Evolutionary conservation across 2,329 filamentous ascomycete species (phyloP).

Genomic region (Trichoderma afroharzianum): DNA sequence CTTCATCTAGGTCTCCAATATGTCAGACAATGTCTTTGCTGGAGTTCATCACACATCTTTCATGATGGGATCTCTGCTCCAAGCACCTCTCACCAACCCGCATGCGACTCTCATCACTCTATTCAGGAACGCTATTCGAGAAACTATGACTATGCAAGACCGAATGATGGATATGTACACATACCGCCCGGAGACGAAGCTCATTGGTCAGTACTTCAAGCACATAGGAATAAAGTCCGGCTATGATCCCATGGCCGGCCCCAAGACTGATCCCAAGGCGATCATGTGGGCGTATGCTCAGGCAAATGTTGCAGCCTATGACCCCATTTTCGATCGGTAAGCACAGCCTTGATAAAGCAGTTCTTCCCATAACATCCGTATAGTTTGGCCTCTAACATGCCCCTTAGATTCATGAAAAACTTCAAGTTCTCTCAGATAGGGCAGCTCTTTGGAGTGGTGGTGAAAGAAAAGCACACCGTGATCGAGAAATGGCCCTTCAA

Average conservation of each 20-base stretch:
- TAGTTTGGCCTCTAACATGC: neutral
- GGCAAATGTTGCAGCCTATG: neutral
- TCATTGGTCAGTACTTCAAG: neutral
- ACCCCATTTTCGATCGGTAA: neutral
- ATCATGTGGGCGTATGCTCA: neutral
- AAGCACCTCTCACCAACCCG: neutral
- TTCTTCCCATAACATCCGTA: neutral
- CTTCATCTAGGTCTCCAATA: neutral
- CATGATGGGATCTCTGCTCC: neutral
- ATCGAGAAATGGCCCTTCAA: constrained; percentile 7
- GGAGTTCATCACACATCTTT: neutral
- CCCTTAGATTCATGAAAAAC: neutral
- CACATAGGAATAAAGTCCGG: no score
- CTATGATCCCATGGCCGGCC: no score
- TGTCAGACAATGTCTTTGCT: neutral
- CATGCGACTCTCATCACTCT: constrained; percentile 12
- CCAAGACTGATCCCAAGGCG: no score
- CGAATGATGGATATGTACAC: neutral
- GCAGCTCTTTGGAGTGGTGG: neutral
- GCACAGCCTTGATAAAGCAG: neutral
- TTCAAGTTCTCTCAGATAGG: neutral
- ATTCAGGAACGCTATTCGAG: neutral
- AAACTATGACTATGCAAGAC: neutral
- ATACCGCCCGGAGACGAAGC: no score
- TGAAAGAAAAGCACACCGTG: constrained; percentile 2